Base-by-base conservation (phyloP, 2,329 filamentous ascomycete species). In the Fusarium marasasianum region DNA sequence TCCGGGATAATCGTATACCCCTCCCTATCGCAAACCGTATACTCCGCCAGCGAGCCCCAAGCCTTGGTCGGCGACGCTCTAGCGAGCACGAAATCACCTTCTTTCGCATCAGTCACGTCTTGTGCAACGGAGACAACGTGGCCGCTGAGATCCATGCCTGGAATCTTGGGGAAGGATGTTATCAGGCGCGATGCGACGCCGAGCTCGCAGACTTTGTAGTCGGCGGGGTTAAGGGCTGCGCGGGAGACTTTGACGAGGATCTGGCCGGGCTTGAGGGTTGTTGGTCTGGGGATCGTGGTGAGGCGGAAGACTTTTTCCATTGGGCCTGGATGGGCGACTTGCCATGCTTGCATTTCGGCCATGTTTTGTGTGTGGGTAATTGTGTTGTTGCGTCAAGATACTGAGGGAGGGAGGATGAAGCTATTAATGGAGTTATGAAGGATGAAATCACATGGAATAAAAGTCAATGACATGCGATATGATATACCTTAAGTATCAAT, bases 101-200 rank as follows among this genome's bases (percentile, higher is more conserved):
- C 70, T 6, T 80, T 76, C 41, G 84, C 79, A 40, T 81, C 80
- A 1, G 70, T 65, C 6, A 78, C 76, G 17, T 70, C 74, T 2
- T 77, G 41, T 22, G 77, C 82, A 15, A 79, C 72, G 11, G 78
- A 78, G 38, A 85, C 82, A 8, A 90, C 84, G 24, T 77, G 82
- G 31, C 89, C 89, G 72, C 83, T 82, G 72, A 88, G 87, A 75
- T 91, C 89, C 74, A 86, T 83, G 24, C 85, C 85, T 0, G 85
- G 85, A 3, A 81, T 85, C 24, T 83, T 83, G 29, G 88, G 87
- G 65, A 78, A 82, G 13, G 72, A 59, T 0, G 78, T 53, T 7
- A 80, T 37, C 17, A 72, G 73, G 29, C 81, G 81, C 9, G 84
- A 79, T 40, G 83, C 72, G 45, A 86, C 6, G 15, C 82, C 82